phyloP scores from a whole-genome alignment of 441 rosid species.

The Omphalea diandra region DNA sequence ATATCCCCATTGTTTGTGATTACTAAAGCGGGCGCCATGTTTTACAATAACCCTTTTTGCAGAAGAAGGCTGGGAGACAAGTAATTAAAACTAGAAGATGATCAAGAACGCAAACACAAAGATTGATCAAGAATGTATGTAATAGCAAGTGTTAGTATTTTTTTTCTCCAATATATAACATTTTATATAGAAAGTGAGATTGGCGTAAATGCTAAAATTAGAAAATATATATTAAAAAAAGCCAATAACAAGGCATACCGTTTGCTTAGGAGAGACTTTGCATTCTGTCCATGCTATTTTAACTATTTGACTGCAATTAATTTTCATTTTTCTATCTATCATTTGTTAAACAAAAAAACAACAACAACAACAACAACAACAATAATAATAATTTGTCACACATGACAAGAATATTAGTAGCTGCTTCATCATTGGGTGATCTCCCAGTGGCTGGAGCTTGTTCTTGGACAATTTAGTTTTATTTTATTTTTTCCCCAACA shows the following conservation, averaged over 20 bases:
- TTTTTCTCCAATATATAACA: too few relatives aligned
- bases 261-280: background rate
- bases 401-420: too few relatives aligned
- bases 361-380: too few relatives aligned
- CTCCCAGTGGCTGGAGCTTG: too few relatives aligned
- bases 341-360: background rate
- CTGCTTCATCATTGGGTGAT: too few relatives aligned
- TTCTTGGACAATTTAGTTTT: too few relatives aligned
- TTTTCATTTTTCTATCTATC: background rate
- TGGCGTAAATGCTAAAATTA: constrained; percentile 4
- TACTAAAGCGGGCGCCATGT: constrained; percentile 45
- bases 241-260: constrained; percentile 2
- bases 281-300: background rate
- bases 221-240: background rate
- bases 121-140: background rate
- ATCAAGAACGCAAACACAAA: background rate
- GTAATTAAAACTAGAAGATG: background rate
- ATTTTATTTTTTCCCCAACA: too few relatives aligned
- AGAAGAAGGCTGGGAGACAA: background rate
- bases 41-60: constrained; percentile 5
- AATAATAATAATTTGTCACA: background rate
- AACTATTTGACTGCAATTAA: background rate
- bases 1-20: constrained; percentile 15
- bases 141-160: too few relatives aligned
- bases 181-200: background rate